Evolutionary conservation across 1,284 basidiomycete species (phyloP), one percentile per base, ranked within the genome.

Genomic region (Puccinia novopanici): DNA sequence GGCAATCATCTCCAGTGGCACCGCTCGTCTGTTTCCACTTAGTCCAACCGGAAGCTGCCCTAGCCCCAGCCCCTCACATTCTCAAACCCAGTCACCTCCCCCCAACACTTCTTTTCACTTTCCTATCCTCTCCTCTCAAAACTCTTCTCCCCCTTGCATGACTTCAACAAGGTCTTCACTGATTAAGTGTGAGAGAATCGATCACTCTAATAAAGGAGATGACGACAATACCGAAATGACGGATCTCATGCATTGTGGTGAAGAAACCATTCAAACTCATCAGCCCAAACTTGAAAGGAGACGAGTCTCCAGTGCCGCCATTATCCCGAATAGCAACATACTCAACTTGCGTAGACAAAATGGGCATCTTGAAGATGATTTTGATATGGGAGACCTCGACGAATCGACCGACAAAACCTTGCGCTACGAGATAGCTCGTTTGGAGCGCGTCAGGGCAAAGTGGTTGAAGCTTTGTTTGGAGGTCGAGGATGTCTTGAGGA

Each of bases 401-500:
- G 42, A 45, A 27, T 9, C 24, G 15, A 3, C 54, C 37, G 54
- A 59, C 4, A 30, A 57, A 27, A 50, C 52, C n/a, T 30, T 74
- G 57, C 30, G 37, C 15, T 30, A 42, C 10, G 68, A 79, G 27
- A 45, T 79, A 13, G 68, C 50, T 59, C 54, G 68, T 22, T 50
- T 79, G 34, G 67, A 72, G 40, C 50, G 68, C 24, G 65, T 71
- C 5, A 54, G 30, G 24, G 37, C 13, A 30, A 61, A 57, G 24
- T 79, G 77, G 77, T 22, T 45, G 30, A 59, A 48, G 30, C 55
- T 79, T 22, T 79, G 77, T 24, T 37, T 42, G n/a, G 65, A 79
- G 42, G 68, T 79, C 30, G 55, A 79, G 13, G 52, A 79, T 59
- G 77, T 70, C 45, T 72, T 79, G 42, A 72, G 34, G 65, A 59